Base-by-base conservation (phyloP, 176 grass and related monocot genomes). In the Areca catechu region DNA sequence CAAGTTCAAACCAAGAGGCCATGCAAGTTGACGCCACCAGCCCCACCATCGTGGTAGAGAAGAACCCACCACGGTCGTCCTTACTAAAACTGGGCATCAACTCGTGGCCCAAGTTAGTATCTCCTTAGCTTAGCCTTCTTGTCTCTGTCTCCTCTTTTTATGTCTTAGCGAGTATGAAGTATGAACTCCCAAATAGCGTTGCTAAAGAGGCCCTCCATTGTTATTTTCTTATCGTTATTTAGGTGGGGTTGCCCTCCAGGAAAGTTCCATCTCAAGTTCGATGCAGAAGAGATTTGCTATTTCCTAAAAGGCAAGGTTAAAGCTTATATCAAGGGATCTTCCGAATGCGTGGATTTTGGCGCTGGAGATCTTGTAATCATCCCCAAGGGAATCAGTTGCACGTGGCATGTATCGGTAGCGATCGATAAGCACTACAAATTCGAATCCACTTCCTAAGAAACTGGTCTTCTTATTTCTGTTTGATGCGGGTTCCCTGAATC, bases 341-440 rank as follows among this genome's bases (percentile, higher is more conserved):
- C 80, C 0, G 83, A 87, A 54, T 79, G 54, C 49, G 80, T 96
- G 29, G 91, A 96, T 80, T 86, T 96, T 17, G 86, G 83, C 55
- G 86, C 86, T 29, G 91, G 91, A 3, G 91, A 96, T 67, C 77
- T 96, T 52, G 86, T 96, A 22, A 64, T 90, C 57, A 84, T 96
- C 81, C 86, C 91, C 67, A 90, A 88, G 71, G 91, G 91, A 28
- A 54, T 90, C 10, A 84, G 83, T 68, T 96, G 86, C 83, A 90
- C 86, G 62, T 96, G 91, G 91, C 80, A 90, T 53, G 83, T 96
- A 56, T 28, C 57, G 27, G 83, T 80, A 53, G 74, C 83, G 43
- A 77, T 96, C 56, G 86, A 90, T 43, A 96, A 96, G 77, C 76
- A 85, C 80, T 96, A 96, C 83, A 84, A 87, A 51, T 96, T 96